Conservation (phyloP, 2,329 filamentous ascomycete species). For the Diplodia intermedia region DNA sequence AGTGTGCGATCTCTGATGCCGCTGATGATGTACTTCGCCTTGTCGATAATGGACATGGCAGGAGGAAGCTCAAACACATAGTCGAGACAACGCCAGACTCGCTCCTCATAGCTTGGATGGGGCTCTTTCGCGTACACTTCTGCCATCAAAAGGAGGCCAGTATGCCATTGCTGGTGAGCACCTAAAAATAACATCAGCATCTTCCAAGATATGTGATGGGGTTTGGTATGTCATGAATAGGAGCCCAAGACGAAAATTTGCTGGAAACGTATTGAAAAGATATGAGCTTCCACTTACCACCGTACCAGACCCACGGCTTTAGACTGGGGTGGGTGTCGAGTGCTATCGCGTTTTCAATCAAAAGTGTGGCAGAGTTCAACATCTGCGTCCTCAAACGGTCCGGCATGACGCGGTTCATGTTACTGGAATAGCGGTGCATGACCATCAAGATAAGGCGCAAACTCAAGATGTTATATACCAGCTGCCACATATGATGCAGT, state of each 20-base stretch:
- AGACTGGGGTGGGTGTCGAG: conserved; percentile 62
- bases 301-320: conserved; percentile 71
- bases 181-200: conserved; percentile 48
- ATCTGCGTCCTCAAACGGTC: conserved; percentile 69
- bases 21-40: conserved; percentile 65
- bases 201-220: background rate
- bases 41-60: conserved; percentile 60
- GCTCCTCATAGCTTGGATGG: conserved; percentile 63
- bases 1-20: conserved; percentile 68
- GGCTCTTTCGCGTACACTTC: conserved; percentile 69
- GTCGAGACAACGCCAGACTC: conserved; percentile 75
- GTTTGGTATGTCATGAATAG: background rate
- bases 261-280: conserved; percentile 15
- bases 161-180: conserved; percentile 75
- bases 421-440: conserved; percentile 70
- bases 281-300: conserved; percentile 33
- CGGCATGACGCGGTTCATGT: conserved; percentile 59
- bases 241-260: background rate
- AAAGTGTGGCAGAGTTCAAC: conserved; percentile 64
- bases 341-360: conserved; percentile 62
- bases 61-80: conserved; percentile 71
- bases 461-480: conserved; percentile 69
- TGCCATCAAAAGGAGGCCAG: conserved; percentile 70
- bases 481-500: conserved; percentile 67
- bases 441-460: conserved; percentile 71